A percentile compares a stretch with the other conserved stretches of the same genome.
phyloP scores from a whole-genome alignment of 495 filamentous ascomycete genomes.

The Aspergillus ostianus region DNA sequence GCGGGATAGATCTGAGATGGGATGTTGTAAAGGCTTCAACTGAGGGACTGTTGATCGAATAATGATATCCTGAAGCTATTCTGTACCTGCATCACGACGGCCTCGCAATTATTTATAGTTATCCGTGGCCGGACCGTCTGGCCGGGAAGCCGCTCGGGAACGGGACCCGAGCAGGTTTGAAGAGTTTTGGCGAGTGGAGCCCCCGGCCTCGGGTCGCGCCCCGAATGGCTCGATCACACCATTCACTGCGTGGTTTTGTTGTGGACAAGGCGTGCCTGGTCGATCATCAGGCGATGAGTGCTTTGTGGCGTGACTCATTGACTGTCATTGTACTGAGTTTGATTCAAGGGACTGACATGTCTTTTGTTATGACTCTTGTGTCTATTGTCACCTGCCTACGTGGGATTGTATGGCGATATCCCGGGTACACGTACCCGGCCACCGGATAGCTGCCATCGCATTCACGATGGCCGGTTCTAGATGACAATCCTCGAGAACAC shows the following conservation, averaged over 20 bases:
- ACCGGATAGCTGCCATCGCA: too few species aligned
- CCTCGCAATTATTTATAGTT: background rate
- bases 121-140: too few species aligned
- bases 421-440: too few species aligned
- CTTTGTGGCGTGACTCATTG: background rate
- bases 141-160: background rate
- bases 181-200: background rate
- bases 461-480: too few species aligned
- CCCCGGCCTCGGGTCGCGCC: background rate
- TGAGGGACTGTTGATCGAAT: too few species aligned
- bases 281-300: background rate
- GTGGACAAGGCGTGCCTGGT: background rate
- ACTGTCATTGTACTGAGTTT: background rate
- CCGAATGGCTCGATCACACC: background rate
- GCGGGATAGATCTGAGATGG: too few species aligned
- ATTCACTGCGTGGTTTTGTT: background rate
- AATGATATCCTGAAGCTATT: background rate
- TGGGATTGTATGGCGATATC: too few species aligned
- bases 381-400: too few species aligned
- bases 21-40: too few species aligned
- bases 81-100: background rate
- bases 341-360: too few species aligned
- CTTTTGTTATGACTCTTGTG: too few species aligned
- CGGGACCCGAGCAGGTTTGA: background rate
- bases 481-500: too few species aligned